Evolutionary conservation across 2,329 filamentous ascomycete species (phyloP).

Genomic region (Arachnomyces sp.): DNA sequence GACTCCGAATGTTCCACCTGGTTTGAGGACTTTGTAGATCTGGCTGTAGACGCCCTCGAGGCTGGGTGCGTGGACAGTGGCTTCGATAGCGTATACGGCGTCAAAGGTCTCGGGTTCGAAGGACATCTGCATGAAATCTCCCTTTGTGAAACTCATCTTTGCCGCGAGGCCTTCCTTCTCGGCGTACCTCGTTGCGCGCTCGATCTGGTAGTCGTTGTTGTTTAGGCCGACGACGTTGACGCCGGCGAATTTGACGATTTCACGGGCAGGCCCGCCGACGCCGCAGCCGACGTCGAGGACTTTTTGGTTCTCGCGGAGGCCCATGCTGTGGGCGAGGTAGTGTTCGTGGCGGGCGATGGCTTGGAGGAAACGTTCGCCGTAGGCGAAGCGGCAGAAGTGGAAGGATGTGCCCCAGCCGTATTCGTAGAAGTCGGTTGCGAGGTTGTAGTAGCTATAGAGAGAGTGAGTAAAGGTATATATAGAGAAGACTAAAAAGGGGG

Average conservation of each 20-base stretch:
- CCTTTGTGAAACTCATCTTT: conserved; percentile 83
- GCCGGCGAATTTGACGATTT: conserved; percentile 93
- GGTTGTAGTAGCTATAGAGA: conserved; percentile 74
- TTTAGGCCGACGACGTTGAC: conserved; percentile 86
- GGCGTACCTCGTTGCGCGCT: conserved; percentile 82
- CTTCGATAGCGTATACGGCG: conserved; percentile 94
- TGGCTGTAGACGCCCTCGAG: conserved; percentile 89
- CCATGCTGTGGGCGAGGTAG: conserved; percentile 86
- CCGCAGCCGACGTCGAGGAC: conserved; percentile 96
- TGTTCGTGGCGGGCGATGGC: conserved; percentile 96
- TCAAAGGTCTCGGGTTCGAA: conserved; percentile 91
- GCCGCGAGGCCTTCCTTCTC: conserved; percentile 69
- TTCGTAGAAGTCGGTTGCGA: conserved; percentile 93
- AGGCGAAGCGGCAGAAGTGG: conserved; percentile 92
- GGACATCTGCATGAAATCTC: conserved; percentile 98
- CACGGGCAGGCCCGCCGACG: conserved; percentile 87
- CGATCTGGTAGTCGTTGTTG: conserved; percentile 99
- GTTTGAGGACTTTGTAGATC: conserved; percentile 92
- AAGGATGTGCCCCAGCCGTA: conserved; percentile 95
- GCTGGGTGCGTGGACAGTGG: conserved; percentile 86
- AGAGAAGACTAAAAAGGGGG: background rate
- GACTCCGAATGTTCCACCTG: conserved; percentile 88
- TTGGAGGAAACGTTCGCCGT: conserved; percentile 79
- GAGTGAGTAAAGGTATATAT: conserved; percentile 8
- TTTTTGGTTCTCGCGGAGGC: conserved; percentile 75